Percentiles rank a stretch among this genome's conserved stretches.
These are phyloP conservation scores for Starmerella khaoyaiensis DNA, from an alignment of 805 yeast genomes.

Conservation along the genomic window DNA sequence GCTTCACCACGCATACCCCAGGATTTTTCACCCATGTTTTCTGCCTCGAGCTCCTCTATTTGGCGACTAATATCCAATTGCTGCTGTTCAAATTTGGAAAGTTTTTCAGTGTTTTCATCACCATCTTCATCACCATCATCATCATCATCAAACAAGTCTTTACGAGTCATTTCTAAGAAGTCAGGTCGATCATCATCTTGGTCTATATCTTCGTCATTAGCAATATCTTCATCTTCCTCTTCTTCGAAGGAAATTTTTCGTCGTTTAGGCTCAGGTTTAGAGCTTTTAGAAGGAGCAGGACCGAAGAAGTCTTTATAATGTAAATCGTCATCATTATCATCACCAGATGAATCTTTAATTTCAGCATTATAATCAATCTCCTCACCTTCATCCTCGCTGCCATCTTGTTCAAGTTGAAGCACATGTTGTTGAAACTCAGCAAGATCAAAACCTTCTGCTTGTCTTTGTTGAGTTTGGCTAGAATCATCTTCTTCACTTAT, in stretches of 20 bases:
- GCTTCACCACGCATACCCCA: constrained; percentile 96
- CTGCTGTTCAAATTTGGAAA: constrained; percentile 74
- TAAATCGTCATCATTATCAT: constrained; percentile 30
- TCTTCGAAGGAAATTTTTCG: constrained; percentile 8
- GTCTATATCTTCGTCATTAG: constrained; percentile 13
- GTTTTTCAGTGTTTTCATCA: constrained; percentile 35
- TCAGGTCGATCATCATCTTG: constrained; percentile 10
- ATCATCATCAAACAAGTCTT: constrained; percentile 33
- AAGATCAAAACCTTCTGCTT: constrained; percentile 59
- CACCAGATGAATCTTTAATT: constrained; percentile 35
- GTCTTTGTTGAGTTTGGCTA: constrained; percentile 22
- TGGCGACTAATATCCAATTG: constrained; percentile 65
- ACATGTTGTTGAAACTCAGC: constrained; percentile 72
- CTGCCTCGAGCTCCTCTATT: constrained; percentile 67
- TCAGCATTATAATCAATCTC: constrained; percentile 36
- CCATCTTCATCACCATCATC: constrained; percentile 49
- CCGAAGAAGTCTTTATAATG: constrained; percentile 32
- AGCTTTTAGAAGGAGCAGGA: constrained; percentile 23
- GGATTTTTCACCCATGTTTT: constrained; percentile 75
- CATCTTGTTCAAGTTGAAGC: constrained; percentile 44
- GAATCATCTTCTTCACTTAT: constrained; percentile 25
- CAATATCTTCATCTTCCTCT: constrained; percentile 10
- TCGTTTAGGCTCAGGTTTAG: not conserved
- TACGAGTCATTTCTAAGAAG: constrained; percentile 26
- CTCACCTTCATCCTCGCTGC: constrained; percentile 36